A percentile compares a stretch with the other conserved stretches of the same genome.
Conservation (phyloP, 305 asterid species). For the Fraxinus albicans region DNA sequence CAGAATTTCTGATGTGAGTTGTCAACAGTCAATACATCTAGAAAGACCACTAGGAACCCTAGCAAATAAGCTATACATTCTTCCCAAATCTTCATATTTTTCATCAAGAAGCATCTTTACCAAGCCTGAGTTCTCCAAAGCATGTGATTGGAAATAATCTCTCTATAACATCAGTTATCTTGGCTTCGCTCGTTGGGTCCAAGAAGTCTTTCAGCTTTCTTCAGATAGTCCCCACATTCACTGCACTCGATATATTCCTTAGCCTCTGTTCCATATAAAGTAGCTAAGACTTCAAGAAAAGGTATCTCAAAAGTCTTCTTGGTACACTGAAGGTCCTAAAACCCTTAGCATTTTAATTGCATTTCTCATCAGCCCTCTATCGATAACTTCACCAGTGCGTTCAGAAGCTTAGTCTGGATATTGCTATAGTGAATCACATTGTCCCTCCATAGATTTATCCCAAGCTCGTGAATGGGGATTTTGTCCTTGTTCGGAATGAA, state of each 20-base stretch:
- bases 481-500: conserved; percentile 49
- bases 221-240: conserved; percentile 59
- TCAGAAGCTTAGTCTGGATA: conserved; percentile 56
- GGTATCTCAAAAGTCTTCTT: conserved; percentile 59
- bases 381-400: conserved; percentile 56
- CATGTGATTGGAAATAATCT: conserved; percentile 72
- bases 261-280: conserved; percentile 55
- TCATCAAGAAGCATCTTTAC: conserved; percentile 62
- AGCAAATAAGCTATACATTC: conserved; percentile 53
- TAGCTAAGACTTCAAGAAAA: conserved; percentile 58
- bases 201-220: conserved; percentile 53
- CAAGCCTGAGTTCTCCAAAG: conserved; percentile 60
- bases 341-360: conserved; percentile 57
- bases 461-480: conserved; percentile 59
- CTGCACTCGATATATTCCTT: conserved; percentile 57
- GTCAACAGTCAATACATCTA: conserved; percentile 43
- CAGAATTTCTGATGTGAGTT: conserved; percentile 54
- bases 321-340: conserved; percentile 57
- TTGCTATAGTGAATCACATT: conserved; percentile 46
- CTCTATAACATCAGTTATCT: conserved; percentile 59
- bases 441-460: conserved; percentile 63
- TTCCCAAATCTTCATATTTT: conserved; percentile 52
- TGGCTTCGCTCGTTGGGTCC: conserved; percentile 50
- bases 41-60: conserved; percentile 49
- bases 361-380: conserved; percentile 63